Evolutionary conservation across 2,329 filamentous ascomycete genomes (phyloP).

Genomic region (Hymenoscyphus fraxineus): DNA sequence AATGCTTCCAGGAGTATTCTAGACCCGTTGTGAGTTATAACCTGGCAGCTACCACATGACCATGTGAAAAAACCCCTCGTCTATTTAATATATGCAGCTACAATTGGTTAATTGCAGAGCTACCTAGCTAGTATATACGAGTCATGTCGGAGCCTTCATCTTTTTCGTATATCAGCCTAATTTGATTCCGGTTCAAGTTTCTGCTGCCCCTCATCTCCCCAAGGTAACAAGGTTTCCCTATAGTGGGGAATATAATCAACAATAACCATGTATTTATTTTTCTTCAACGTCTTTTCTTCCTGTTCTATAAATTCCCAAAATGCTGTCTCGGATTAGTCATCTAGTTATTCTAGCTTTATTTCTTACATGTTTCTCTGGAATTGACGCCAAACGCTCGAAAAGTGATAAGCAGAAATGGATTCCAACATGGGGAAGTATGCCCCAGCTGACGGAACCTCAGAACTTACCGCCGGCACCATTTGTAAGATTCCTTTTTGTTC

Average conservation of each 20-base stretch:
- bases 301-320: conserved; percentile 3
- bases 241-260: neutral
- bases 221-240: neutral
- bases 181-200: conserved; percentile 15
- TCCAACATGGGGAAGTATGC: conserved; percentile 60
- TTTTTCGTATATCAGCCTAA: conserved; percentile 14
- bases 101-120: too few species aligned
- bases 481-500: conserved; percentile 37
- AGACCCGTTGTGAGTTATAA: too few species aligned
- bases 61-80: too few species aligned
- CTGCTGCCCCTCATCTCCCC: conserved; percentile 14
- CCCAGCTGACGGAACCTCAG: conserved; percentile 57
- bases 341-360: conserved; percentile 1
- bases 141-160: too few species aligned
- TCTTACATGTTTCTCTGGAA: neutral
- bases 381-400: conserved; percentile 8
- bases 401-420: conserved; percentile 20
- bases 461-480: conserved; percentile 61
- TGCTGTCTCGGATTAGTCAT: conserved; percentile 3
- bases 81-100: too few species aligned
- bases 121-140: too few species aligned
- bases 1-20: too few species aligned
- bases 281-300: neutral
- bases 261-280: neutral
- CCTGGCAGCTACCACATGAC: too few species aligned